phyloP scores from a whole-genome alignment of 1,139 yeast species.

The Kodamaea alishanica region DNA sequence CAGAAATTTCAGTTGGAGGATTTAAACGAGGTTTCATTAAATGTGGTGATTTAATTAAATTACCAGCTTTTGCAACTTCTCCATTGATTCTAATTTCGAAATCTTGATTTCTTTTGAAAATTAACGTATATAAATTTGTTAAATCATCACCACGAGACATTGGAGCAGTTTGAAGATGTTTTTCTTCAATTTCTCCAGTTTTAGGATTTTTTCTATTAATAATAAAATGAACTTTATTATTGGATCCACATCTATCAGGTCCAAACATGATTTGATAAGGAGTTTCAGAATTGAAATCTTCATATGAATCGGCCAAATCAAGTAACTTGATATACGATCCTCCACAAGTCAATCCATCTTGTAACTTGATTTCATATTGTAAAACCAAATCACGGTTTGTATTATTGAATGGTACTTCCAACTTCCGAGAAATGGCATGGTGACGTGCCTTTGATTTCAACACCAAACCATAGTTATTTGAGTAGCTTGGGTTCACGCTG shows the following conservation, averaged over 20 bases:
- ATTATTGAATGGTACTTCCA: constrained; percentile 53
- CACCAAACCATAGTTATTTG: constrained; percentile 69
- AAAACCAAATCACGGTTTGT: constrained; percentile 64
- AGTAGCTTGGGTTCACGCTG: constrained; percentile 51
- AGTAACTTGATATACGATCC: constrained; percentile 84
- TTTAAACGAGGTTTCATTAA: constrained; percentile 59
- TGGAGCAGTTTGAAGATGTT: constrained; percentile 65
- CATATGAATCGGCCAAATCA: constrained; percentile 38
- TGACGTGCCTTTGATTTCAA: constrained; percentile 72
- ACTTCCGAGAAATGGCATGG: constrained; percentile 68
- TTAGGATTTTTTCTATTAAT: constrained; percentile 53
- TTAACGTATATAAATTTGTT: constrained; percentile 69
- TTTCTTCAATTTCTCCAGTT: constrained; percentile 61
- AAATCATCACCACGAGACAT: constrained; percentile 57
- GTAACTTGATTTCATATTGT: constrained; percentile 85
- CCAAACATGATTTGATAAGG: constrained; percentile 91
- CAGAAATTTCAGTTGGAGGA: constrained; percentile 62
- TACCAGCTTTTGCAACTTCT: constrained; percentile 65
- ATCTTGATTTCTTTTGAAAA: constrained; percentile 58
- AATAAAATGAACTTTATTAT: constrained; percentile 77
- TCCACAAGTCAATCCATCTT: constrained; percentile 74
- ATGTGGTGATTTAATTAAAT: constrained; percentile 46
- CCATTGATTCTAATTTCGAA: constrained; percentile 85
- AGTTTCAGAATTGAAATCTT: constrained; percentile 54
- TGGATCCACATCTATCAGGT: constrained; percentile 84